Evolutionary conservation across 495 filamentous ascomycete species (phyloP), one percentile per base, ranked within the genome.

Genomic region (Aspergillus avenaceus): DNA sequence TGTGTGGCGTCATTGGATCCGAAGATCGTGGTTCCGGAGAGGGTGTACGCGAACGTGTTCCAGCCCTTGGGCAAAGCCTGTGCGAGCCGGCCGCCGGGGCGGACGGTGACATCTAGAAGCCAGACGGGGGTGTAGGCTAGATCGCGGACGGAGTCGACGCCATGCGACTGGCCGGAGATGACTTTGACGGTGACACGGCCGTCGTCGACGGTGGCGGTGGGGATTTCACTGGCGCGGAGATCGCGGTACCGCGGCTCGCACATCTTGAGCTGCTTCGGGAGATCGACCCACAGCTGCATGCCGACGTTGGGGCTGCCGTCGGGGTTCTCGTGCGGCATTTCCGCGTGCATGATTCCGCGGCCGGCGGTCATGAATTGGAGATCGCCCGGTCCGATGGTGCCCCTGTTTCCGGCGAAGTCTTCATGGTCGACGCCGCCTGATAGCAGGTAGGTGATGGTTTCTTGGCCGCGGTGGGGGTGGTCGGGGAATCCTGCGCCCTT

Each of bases 301-400:
- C 92, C 92, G 50, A 95, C 82, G 60, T 89, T 96, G 38, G 85
- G 75, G 38, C 72, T 79, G 5, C 89, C 91, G 62, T 95, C 87
- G 2, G 67, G 52, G 55, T 88, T 88, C 63, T 89, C 85, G 37
- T 83, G 77, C 16, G 92, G 92, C 91, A 97, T 97, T 72, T 97
- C 92, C 8, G 93, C 90, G 62, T 97, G 92, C 78, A 97, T 86
- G 61, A 97, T 96, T 5, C 92, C 92, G 4, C 80, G 73, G 0
- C 92, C 92, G 4, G 92, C 92, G 0, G 92, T 97, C 92, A 97
- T 97, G 80, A 97, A 97, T 63, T 97, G 92, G 34, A 97, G 67
- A 50, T 95, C 93, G 3, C 92, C 92, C 0, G 85, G 66, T 43
- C 86, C 79, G 53, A 98, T 92, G 5, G 87, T 91, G 41, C 91